A percentile compares a stretch with the other conserved stretches of the same genome.
Conservation (phyloP, 1,284 basidiomycete genomes). For the Bondarzewia mesenterica region DNA sequence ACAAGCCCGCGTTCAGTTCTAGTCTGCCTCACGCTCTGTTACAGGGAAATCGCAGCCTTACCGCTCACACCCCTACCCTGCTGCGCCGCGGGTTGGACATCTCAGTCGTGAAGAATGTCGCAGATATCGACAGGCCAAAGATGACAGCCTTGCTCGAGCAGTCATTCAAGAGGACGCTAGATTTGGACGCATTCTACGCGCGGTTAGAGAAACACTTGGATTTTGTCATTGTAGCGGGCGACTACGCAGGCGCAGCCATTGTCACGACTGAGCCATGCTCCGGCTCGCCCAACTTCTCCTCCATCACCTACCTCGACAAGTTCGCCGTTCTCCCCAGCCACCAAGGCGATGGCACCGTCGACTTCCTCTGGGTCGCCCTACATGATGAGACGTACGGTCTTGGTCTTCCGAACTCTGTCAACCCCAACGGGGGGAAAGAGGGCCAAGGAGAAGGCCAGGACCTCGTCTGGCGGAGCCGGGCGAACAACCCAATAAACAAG, state of each 20-base stretch:
- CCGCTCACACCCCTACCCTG: slow-evolving; percentile 88
- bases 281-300: slow-evolving; percentile 22
- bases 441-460: slow-evolving; percentile 89
- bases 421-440: slow-evolving; percentile 88
- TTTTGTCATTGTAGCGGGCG: slow-evolving; percentile 92
- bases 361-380: slow-evolving; percentile 98
- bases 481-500: slow-evolving; percentile 95
- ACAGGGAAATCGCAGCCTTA: slow-evolving; percentile 77
- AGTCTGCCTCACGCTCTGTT: slow-evolving; percentile 91
- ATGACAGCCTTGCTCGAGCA: slow-evolving; percentile 80
- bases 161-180: slow-evolving; percentile 75
- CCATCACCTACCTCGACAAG: slow-evolving; percentile 95
- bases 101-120: slow-evolving; percentile 63
- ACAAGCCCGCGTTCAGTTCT: slow-evolving; percentile 94
- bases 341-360: slow-evolving; percentile 97
- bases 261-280: slow-evolving; percentile 76
- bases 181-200: slow-evolving; percentile 70
- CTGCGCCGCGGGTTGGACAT: slow-evolving; percentile 86
- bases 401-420: slow-evolving; percentile 88
- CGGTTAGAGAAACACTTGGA: slow-evolving; percentile 77
- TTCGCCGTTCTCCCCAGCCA: slow-evolving; percentile 93
- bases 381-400: slow-evolving; percentile 98
- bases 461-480: slow-evolving; percentile 90
- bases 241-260: slow-evolving; percentile 93
- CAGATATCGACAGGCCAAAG: slow-evolving; percentile 68